A percentile compares a stretch with the other conserved stretches of the same genome.
phyloP scores from a whole-genome alignment of 768 basidiomycete genomes.

The Coprinellus micaceus region DNA sequence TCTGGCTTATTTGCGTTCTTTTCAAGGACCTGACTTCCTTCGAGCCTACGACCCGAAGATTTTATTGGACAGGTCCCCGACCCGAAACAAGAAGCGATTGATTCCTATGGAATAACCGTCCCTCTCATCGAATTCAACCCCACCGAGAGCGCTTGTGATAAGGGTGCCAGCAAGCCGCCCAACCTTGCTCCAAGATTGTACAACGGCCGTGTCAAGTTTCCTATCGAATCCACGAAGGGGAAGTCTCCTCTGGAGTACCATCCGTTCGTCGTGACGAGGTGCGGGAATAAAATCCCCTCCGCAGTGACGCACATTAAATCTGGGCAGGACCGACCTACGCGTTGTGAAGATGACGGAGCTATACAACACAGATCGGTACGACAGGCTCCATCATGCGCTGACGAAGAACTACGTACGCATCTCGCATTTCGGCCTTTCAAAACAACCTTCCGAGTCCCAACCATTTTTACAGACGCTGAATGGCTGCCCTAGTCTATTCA shows the following conservation, averaged over 20 bases:
- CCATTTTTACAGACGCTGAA: no score
- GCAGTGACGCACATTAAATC: not conserved
- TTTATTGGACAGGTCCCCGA: no score
- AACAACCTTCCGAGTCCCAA: no score
- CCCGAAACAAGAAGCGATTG: conserved; percentile 8
- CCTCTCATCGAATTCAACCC: conserved; percentile 33
- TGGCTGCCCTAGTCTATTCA: no score
- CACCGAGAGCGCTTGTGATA: conserved; percentile 15
- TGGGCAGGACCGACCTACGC: conserved; percentile 29
- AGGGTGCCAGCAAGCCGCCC: no score
- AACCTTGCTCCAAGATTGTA: no score
- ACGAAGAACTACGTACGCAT: no score
- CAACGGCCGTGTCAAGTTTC: not conserved
- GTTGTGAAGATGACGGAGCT: conserved; percentile 28
- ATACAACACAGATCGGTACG: conserved; percentile 18
- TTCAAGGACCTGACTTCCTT: no score
- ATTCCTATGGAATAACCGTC: conserved; percentile 30
- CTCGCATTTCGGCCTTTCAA: no score
- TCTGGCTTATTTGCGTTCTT: no score
- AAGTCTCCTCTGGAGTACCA: conserved; percentile 20
- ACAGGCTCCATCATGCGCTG: no score
- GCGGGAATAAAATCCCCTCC: not conserved
- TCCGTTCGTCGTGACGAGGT: conserved; percentile 36
- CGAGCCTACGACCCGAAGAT: no score
- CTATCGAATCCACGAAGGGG: conserved; percentile 14